Conservation (phyloP, 805 yeast species). For the Candida alai region DNA sequence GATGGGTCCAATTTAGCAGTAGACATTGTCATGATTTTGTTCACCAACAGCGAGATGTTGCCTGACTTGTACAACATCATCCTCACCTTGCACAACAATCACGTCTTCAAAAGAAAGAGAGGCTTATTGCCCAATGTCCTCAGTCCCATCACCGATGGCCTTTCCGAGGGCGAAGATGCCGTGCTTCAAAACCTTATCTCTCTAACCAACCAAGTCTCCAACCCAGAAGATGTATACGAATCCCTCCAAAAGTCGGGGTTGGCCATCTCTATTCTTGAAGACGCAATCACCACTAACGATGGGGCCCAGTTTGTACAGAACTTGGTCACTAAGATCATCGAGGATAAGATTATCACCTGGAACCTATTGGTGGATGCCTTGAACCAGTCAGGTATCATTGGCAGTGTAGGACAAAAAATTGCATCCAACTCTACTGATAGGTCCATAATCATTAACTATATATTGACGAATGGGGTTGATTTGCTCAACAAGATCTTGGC, state of each 20-base stretch:
- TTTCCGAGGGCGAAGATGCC: not conserved
- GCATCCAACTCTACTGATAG: slow-evolving; percentile 7
- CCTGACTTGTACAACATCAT: slow-evolving; percentile 8
- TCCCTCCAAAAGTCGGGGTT: slow-evolving; percentile 14
- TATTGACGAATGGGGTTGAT: slow-evolving; percentile 4
- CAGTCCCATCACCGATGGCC: no score
- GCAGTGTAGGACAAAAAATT: slow-evolving; percentile 6
- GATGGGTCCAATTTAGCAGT: slow-evolving; percentile 12
- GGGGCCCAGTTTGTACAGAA: slow-evolving; percentile 9
- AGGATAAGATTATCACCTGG: slow-evolving; percentile 9
- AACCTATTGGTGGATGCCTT: slow-evolving; percentile 8
- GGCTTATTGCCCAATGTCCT: slow-evolving; percentile 9
- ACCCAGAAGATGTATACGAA: slow-evolving; percentile 9
- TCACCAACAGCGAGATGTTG: slow-evolving; percentile 8
- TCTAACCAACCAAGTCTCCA: slow-evolving; percentile 7
- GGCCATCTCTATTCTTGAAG: slow-evolving; percentile 11
- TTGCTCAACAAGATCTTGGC: no score
- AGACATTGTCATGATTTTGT: slow-evolving; percentile 11
- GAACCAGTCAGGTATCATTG: slow-evolving; percentile 7
- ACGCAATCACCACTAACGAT: slow-evolving; percentile 9
- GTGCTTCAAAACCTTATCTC: slow-evolving; percentile 7
- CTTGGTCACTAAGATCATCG: slow-evolving; percentile 7
- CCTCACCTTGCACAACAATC: slow-evolving; percentile 8
- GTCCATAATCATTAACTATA: slow-evolving; percentile 9
- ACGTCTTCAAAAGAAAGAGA: slow-evolving; percentile 10